These are phyloP conservation scores for Cladosporium phlei DNA, from an alignment of 2,329 filamentous ascomycete species.

Conservation along the genomic window DNA sequence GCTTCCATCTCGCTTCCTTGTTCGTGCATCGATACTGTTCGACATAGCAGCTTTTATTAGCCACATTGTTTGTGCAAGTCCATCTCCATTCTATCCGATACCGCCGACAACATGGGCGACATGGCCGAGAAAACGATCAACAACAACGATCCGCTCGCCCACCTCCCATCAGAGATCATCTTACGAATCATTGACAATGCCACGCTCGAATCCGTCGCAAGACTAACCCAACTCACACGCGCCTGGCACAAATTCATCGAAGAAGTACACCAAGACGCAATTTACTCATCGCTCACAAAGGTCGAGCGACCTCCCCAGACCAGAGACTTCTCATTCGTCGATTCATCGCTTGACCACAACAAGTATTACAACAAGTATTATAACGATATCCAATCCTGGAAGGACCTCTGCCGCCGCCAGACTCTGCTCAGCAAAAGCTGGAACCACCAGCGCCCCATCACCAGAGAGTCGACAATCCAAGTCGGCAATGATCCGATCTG, in stretches of 20 bases:
- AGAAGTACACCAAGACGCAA: constrained; percentile 38
- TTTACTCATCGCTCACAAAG: constrained; percentile 36
- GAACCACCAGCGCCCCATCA: constrained; percentile 31
- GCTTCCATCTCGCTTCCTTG: too few species aligned
- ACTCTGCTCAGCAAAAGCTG: constrained; percentile 39
- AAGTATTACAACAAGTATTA: constrained; percentile 35
- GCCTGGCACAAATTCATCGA: constrained; percentile 43
- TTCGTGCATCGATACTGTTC: too few species aligned
- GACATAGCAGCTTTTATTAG: too few species aligned
- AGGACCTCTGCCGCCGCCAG: constrained; percentile 42
- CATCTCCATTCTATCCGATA: too few species aligned
- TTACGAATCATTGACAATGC: constrained; percentile 39
- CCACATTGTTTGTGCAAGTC: too few species aligned
- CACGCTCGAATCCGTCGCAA: constrained; percentile 32
- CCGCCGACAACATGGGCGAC: neutral
- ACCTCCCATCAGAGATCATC: constrained; percentile 38
- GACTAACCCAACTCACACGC: constrained; percentile 32
- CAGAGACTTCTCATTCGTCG: constrained; percentile 32
- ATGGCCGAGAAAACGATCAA: neutral
- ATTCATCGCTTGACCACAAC: constrained; percentile 26
- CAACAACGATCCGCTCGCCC: constrained; percentile 23
- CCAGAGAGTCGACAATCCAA: constrained; percentile 38
- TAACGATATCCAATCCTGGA: constrained; percentile 37
- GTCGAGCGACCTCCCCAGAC: constrained; percentile 24
- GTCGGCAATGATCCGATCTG: constrained; percentile 40